Percentiles rank a stretch among this genome's conserved stretches.
Evolutionary conservation across 164 flowering plant species (phyloP).

Genomic region (Kingdonia uniflora): DNA sequence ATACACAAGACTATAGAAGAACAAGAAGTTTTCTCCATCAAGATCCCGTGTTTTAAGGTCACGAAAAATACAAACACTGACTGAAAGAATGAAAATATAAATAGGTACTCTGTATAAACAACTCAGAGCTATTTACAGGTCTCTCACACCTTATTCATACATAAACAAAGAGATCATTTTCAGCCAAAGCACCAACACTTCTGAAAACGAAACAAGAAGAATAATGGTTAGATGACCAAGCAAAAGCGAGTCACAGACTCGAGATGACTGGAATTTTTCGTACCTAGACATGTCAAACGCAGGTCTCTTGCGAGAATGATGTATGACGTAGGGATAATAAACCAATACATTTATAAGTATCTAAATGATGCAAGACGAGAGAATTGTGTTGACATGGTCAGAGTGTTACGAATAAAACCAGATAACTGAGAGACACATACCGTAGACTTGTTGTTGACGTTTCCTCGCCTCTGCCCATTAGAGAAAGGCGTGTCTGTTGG

Average conservation of each 20-base stretch:
- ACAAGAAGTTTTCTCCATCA: not conserved
- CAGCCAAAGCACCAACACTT: constrained; percentile 35
- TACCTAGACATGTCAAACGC: no score
- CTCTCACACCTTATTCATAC: not conserved
- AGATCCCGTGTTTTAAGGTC: constrained; percentile 10
- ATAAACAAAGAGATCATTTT: constrained; percentile 16
- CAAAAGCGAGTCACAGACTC: not conserved
- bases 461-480: constrained; percentile 4
- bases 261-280: no score
- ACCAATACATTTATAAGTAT: no score
- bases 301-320: not conserved
- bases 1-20: not conserved
- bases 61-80: constrained; percentile 9
- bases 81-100: constrained; percentile 13
- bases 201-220: constrained; percentile 19
- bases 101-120: constrained; percentile 12
- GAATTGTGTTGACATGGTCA: not conserved
- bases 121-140: constrained; percentile 23
- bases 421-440: constrained; percentile 11
- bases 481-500: constrained; percentile 13
- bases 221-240: not conserved
- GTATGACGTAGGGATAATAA: no score
- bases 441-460: constrained; percentile 12
- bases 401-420: not conserved
- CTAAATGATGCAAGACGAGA: no score